These are phyloP conservation scores for Pleurotus citrinopileatus DNA, from an alignment of 768 basidiomycete genomes.

Conservation along the genomic window DNA sequence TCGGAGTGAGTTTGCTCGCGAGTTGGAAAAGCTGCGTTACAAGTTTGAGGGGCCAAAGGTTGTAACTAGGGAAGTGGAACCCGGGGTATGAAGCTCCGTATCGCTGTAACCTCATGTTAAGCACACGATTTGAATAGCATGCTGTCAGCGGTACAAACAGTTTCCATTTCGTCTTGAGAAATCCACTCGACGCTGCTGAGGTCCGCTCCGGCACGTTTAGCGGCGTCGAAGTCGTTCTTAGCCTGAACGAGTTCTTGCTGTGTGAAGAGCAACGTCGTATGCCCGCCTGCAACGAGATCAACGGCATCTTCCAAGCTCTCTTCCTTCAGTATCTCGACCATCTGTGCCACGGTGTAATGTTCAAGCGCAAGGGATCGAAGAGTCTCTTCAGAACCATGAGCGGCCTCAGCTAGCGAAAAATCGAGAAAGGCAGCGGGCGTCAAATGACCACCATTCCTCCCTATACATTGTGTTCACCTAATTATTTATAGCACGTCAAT, in stretches of 20 bases:
- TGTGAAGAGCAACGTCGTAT: constrained; percentile 46
- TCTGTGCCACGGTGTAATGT: constrained; percentile 43
- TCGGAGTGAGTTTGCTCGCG: constrained; percentile 26
- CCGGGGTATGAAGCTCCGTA: constrained; percentile 53
- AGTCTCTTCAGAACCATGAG: constrained; percentile 55
- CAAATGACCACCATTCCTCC: constrained; percentile 79
- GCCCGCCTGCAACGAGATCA: constrained; percentile 61
- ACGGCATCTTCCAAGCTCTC: constrained; percentile 44
- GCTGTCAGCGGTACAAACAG: constrained; percentile 33
- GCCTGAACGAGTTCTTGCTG: constrained; percentile 37
- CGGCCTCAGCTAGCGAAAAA: constrained; percentile 35
- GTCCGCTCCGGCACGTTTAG: constrained; percentile 48
- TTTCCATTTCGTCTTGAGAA: constrained; percentile 39
- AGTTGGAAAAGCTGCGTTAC: constrained; percentile 61
- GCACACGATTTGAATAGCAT: neutral
- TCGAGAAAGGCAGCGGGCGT: constrained; percentile 45
- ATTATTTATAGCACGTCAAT: neutral
- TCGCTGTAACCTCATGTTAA: constrained; percentile 19
- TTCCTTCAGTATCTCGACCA: constrained; percentile 47
- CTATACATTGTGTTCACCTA: constrained; percentile 29
- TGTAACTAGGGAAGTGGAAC: constrained; percentile 50
- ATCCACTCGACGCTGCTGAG: constrained; percentile 45
- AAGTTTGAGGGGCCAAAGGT: constrained; percentile 81
- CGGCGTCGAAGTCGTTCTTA: constrained; percentile 48
- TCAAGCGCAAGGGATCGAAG: constrained; percentile 54